phyloP scores from a whole-genome alignment of 257 asterid species.

The Euphrasia confusa region DNA sequence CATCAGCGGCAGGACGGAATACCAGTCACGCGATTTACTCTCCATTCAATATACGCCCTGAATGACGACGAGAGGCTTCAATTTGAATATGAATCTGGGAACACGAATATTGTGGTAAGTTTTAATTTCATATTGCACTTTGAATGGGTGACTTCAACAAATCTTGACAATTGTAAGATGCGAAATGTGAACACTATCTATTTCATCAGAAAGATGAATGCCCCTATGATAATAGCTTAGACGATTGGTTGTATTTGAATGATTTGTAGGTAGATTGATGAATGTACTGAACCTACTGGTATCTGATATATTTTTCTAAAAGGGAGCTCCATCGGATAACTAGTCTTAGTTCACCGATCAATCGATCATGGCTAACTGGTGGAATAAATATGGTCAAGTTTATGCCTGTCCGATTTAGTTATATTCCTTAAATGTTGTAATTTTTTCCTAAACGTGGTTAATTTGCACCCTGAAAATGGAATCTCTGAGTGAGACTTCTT shows the following conservation, averaged over 20 bases:
- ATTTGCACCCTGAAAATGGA: slow-evolving; percentile 8
- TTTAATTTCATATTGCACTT: background rate
- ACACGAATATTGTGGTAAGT: slow-evolving; percentile 75
- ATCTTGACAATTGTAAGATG: slow-evolving; percentile 10
- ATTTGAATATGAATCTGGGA: slow-evolving; percentile 96
- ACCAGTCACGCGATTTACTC: slow-evolving; percentile 84
- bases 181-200: slow-evolving; percentile 5
- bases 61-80: slow-evolving; percentile 90
- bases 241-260: slow-evolving; percentile 8
- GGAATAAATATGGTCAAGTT: background rate
- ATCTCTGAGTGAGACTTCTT: slow-evolving; percentile 1
- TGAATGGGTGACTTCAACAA: background rate
- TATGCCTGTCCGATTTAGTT: slow-evolving; percentile 6
- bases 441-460: slow-evolving; percentile 15
- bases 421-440: slow-evolving; percentile 7
- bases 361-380: slow-evolving; percentile 2
- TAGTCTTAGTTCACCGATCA: slow-evolving; percentile 2
- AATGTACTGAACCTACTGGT: background rate
- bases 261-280: slow-evolving; percentile 13
- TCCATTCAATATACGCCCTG: slow-evolving; percentile 76
- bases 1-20: slow-evolving; percentile 95
- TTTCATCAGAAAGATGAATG: slow-evolving; percentile 16
- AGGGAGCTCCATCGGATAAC: background rate
- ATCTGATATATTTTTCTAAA: slow-evolving; percentile 12
- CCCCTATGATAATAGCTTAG: background rate